These are phyloP conservation scores for Aaosphaeria pasadenensis DNA, from an alignment of 2,329 filamentous ascomycete species.

Conservation along the genomic window DNA sequence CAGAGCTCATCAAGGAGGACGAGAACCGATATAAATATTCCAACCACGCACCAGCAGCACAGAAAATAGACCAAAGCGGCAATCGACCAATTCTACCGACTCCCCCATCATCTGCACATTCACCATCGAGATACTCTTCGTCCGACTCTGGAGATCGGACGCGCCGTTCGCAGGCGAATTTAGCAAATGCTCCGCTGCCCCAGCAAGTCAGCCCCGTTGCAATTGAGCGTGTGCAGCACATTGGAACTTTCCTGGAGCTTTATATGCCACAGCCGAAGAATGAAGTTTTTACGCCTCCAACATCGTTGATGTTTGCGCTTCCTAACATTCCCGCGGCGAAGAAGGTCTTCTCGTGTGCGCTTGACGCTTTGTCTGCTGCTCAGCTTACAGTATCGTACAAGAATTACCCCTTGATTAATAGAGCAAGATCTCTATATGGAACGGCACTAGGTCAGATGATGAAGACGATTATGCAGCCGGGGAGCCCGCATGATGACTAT, in stretches of 20 bases:
- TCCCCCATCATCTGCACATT: background rate
- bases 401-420: conserved; percentile 26
- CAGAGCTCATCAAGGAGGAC: conserved; percentile 32
- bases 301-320: conserved; percentile 31
- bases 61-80: background rate
- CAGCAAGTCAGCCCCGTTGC: conserved; percentile 32
- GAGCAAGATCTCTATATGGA: conserved; percentile 33
- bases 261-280: conserved; percentile 25
- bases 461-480: conserved; percentile 24
- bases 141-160: conserved; percentile 8
- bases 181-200: conserved; percentile 18
- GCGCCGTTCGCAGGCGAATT: conserved; percentile 8
- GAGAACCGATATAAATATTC: conserved; percentile 32
- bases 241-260: conserved; percentile 29
- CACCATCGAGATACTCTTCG: background rate
- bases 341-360: conserved; percentile 25
- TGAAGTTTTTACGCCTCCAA: conserved; percentile 31
- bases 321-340: conserved; percentile 29
- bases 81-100: background rate
- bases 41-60: conserved; percentile 10
- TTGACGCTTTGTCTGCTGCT: conserved; percentile 33
- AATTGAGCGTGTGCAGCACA: conserved; percentile 33
- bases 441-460: conserved; percentile 31
- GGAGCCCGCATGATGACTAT: conserved; percentile 27
- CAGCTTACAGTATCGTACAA: conserved; percentile 32